phyloP scores from a whole-genome alignment of 2,329 filamentous ascomycete genomes.

The Herpotrichia juniperi region DNA sequence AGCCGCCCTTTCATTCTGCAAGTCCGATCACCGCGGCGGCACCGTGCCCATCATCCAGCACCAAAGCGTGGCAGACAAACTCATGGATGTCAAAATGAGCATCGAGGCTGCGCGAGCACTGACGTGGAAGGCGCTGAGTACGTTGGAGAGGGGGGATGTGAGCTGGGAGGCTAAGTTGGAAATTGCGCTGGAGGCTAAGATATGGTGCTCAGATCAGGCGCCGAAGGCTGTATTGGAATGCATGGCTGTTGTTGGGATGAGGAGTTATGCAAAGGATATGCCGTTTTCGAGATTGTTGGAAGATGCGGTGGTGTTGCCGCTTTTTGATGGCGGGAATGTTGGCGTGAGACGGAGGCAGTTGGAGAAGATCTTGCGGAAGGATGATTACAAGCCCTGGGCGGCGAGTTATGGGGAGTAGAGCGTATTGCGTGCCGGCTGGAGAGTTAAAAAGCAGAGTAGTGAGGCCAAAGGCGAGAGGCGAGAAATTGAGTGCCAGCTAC shows the following conservation, averaged over 20 bases:
- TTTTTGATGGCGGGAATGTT: constrained; percentile 66
- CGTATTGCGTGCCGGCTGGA: too few species aligned
- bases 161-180: constrained; percentile 51
- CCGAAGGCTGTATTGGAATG: constrained; percentile 57
- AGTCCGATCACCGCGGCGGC: constrained; percentile 54
- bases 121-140: constrained; percentile 59
- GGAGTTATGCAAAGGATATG: constrained; percentile 49
- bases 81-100: constrained; percentile 60
- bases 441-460: too few species aligned
- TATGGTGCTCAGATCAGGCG: constrained; percentile 58
- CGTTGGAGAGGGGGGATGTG: constrained; percentile 50
- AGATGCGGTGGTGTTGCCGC: constrained; percentile 92
- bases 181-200: constrained; percentile 57
- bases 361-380: constrained; percentile 52
- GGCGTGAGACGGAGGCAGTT: constrained; percentile 58
- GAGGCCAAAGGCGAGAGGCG: too few species aligned
- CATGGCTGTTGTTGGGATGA: constrained; percentile 60
- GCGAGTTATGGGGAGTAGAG: constrained; percentile 16
- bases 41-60: constrained; percentile 53
- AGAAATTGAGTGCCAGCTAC: too few species aligned
- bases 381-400: constrained; percentile 56
- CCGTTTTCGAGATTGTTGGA: constrained; percentile 69
- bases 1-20: constrained; percentile 57
- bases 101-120: constrained; percentile 57
- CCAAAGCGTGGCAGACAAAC: constrained; percentile 59